Conservation (phyloP, 225 moss, liverwort and hornwort species). For the Lunularia cruciata region DNA sequence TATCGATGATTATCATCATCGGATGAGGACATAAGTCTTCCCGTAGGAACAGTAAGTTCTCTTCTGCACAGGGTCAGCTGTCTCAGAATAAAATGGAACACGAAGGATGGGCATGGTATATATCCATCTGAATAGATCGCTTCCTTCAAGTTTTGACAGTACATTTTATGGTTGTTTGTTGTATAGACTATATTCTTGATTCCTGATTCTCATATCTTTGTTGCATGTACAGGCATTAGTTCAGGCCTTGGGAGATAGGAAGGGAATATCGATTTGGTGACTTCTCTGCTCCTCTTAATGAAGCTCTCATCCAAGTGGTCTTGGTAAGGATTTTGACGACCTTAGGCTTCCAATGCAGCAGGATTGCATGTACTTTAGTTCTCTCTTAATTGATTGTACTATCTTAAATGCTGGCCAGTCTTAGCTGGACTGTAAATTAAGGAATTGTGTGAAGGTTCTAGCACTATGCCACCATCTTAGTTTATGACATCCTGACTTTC, state of each 20-base stretch:
- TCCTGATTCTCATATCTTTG: background rate
- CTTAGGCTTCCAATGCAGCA: background rate
- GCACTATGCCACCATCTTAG: too few relatives aligned
- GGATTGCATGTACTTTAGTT: too few relatives aligned
- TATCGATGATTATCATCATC: slow-evolving; percentile 98
- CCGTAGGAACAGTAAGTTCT: slow-evolving; percentile 76
- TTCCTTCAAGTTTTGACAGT: too few relatives aligned
- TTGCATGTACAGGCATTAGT: slow-evolving; percentile 65
- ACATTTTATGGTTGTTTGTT: background rate
- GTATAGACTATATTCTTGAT: background rate
- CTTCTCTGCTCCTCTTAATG: slow-evolving; percentile 92
- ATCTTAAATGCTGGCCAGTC: background rate
- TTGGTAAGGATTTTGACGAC: slow-evolving; percentile 44
- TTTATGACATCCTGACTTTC: background rate
- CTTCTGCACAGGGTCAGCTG: too few relatives aligned
- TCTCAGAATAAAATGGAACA: too few relatives aligned
- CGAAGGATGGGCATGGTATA: too few relatives aligned
- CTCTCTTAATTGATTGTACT: too few relatives aligned
- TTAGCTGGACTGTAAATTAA: background rate
- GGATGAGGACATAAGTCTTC: slow-evolving; percentile 90
- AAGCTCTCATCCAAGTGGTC: slow-evolving; percentile 93
- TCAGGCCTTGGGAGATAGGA: slow-evolving; percentile 91
- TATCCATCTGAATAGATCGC: too few relatives aligned
- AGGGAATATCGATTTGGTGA: slow-evolving; percentile 94
- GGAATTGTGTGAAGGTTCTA: too few relatives aligned